These are phyloP conservation scores for Neofusicoccum cordaticola DNA, from an alignment of 2,329 filamentous ascomycete species.

Conservation along the genomic window DNA sequence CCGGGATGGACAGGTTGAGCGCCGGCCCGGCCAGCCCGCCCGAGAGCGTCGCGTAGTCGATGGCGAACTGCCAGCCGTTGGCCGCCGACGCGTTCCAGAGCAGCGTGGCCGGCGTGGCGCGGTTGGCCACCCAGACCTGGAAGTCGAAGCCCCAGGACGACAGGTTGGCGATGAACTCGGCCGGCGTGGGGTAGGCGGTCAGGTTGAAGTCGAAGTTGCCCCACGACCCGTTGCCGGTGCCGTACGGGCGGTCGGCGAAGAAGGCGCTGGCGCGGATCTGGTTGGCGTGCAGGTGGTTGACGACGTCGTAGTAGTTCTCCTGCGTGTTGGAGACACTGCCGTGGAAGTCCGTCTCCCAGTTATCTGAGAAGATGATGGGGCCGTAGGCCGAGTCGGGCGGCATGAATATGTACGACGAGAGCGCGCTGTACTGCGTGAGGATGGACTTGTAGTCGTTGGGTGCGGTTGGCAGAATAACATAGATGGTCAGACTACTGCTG, in stretches of 20 bases:
- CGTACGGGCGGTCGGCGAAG: conserved; percentile 36
- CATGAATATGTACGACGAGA: conserved; percentile 30
- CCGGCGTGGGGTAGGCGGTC: conserved; percentile 30
- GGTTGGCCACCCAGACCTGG: conserved; percentile 39
- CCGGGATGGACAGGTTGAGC: conserved; percentile 37
- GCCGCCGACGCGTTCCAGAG: conserved; percentile 30
- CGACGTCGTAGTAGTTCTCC: conserved; percentile 35
- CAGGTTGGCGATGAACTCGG: conserved; percentile 32
- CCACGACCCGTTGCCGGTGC: conserved; percentile 30
- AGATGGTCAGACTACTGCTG: conserved; percentile 29
- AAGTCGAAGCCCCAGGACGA: conserved; percentile 34
- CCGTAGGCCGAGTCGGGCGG: conserved; percentile 33
- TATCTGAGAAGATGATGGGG: conserved; percentile 36
- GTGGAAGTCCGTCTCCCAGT: conserved; percentile 35
- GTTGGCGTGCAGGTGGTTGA: conserved; percentile 31
- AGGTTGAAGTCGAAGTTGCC: conserved; percentile 40
- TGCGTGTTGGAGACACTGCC: conserved; percentile 30
- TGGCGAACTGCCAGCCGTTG: conserved; percentile 33
- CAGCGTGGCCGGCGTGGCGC: conserved; percentile 32
- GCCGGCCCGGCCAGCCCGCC: conserved; percentile 30
- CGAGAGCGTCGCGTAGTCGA: neutral
- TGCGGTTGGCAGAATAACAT: conserved; percentile 27
- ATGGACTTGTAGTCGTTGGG: conserved; percentile 24
- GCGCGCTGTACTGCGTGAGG: conserved; percentile 27
- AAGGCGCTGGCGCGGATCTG: conserved; percentile 33